These are phyloP conservation scores for Capsicum pubescens DNA, from an alignment of 257 asterid genomes.

Conservation along the genomic window DNA sequence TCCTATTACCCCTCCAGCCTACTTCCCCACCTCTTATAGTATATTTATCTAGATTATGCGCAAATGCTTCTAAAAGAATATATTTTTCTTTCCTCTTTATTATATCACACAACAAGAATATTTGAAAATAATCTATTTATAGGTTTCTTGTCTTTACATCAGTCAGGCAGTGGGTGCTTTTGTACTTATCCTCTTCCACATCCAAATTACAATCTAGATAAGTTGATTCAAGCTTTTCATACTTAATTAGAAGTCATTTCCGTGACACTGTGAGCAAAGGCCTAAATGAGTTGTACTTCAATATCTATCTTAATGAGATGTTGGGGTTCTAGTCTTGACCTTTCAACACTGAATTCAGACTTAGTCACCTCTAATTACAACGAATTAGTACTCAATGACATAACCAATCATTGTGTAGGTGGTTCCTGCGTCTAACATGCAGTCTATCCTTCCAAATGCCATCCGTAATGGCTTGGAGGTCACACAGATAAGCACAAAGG, in stretches of 20 bases:
- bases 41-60: no score
- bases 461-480: constrained; percentile 82
- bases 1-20: no score
- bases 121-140: constrained; percentile 60
- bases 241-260: constrained; percentile 72
- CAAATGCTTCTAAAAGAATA: no score
- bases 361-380: constrained; percentile 69
- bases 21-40: no score
- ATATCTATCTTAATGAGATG: constrained; percentile 66
- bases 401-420: constrained; percentile 58
- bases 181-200: constrained; percentile 66
- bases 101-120: constrained; percentile 63
- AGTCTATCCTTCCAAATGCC: constrained; percentile 63
- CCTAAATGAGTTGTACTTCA: constrained; percentile 81
- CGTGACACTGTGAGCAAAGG: constrained; percentile 80
- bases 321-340: constrained; percentile 65
- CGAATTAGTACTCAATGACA: constrained; percentile 73
- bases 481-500: constrained; percentile 83
- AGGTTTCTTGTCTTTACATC: constrained; percentile 59
- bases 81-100: constrained; percentile 21
- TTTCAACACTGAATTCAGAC: constrained; percentile 70
- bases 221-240: constrained; percentile 48
- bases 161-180: constrained; percentile 75
- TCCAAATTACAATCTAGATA: constrained; percentile 54
- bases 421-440: constrained; percentile 61